Base-by-base conservation (phyloP, 2,329 filamentous ascomycete genomes). In the Sordariomycetes sp. region DNA sequence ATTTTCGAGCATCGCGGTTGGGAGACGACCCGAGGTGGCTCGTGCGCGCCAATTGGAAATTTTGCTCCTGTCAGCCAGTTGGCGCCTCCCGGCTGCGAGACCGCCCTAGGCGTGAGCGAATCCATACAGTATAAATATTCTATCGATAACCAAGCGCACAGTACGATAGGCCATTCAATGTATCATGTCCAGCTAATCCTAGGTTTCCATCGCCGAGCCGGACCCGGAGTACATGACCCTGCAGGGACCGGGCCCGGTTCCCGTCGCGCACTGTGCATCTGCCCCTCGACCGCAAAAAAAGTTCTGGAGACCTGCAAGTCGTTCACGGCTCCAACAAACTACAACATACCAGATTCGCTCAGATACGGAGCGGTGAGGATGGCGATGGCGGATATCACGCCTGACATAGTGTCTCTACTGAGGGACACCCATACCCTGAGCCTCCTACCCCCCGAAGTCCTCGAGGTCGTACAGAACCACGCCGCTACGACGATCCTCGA, bases 401-500 rank as follows among this genome's bases (percentile, higher is more conserved):
- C 52, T 3, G 55, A 57, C 35, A 53, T 62, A 52, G 55, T 52
- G n/a, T 58, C 57, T 54, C 55, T 62, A n/a, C 24, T 60, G 52
- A 55, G 54, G 52, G 61, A 62, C 54, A 35, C 52, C 17, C 56
- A 62, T 52, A 60, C 58, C 8, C 54, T 61, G 48, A 54, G 54
- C 42, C 50, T 62, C 67, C 67, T 95, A 63, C 87, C 90, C 48
- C 71, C 76, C 62, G 87, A 90, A 73, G 75, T 94, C 67, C 73
- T 85, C 62, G 76, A 81, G 65, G 75, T 86, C 62, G 80, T 94
- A 68, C 57, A 52, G 52, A 58, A 81, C 65, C 77, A 82, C 65
- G 77, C 78, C 59, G 79, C 84, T 66, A 76, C 79, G 62, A 78
- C 80, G 65, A 85, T 90, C 69, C 79, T 95, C 48, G 81, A 89